A percentile compares a stretch with the other conserved stretches of the same genome.
These are phyloP conservation scores for Solanum chiquidenum DNA, from an alignment of 257 asterid species.

Conservation along the genomic window DNA sequence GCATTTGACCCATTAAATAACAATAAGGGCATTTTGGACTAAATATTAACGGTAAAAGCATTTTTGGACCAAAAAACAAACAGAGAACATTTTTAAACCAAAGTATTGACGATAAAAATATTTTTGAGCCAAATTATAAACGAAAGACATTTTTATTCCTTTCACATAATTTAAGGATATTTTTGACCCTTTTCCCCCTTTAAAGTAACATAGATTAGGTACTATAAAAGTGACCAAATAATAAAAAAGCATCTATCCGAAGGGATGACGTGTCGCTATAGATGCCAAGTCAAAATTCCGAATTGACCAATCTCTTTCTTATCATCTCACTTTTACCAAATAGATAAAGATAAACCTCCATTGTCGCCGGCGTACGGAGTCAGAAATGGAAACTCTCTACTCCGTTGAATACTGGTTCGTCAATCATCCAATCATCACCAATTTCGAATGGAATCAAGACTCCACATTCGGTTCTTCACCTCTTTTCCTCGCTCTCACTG, in stretches of 20 bases:
- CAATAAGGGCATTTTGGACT: too few species aligned
- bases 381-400: conserved; percentile 30
- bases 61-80: too few species aligned
- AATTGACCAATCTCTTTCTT: background rate
- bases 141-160: too few species aligned
- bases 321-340: background rate
- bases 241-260: background rate
- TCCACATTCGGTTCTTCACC: conserved; percentile 54
- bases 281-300: background rate
- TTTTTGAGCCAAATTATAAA: too few species aligned
- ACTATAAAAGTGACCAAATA: background rate
- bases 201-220: background rate
- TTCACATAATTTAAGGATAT: too few species aligned
- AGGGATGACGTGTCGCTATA: background rate
- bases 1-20: too few species aligned
- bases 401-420: conserved; percentile 49
- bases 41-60: too few species aligned
- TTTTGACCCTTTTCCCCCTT: too few species aligned
- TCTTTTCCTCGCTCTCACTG: conserved; percentile 42
- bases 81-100: too few species aligned
- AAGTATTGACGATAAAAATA: too few species aligned
- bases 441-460: conserved; percentile 59
- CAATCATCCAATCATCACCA: conserved; percentile 47
- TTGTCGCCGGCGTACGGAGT: background rate
- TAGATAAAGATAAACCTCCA: background rate